phyloP scores from a whole-genome alignment of 176 grass and related monocot genomes.

The Cenchrus fungigraminus region DNA sequence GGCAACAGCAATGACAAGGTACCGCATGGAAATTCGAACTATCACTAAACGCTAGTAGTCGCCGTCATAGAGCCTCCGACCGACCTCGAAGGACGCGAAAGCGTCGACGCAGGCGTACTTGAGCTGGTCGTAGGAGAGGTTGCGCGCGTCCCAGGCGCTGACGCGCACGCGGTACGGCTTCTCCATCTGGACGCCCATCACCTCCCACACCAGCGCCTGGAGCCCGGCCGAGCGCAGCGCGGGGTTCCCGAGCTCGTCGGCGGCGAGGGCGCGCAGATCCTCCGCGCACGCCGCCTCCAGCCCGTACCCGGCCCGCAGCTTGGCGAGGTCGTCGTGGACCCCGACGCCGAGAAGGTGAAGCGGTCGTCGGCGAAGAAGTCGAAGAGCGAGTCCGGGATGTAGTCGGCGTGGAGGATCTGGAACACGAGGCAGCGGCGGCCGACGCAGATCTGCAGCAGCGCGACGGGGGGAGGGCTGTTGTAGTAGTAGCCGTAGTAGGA shows the following conservation, averaged over 20 bases:
- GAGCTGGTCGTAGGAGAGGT: slow-evolving; percentile 25
- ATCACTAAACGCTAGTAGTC: background rate
- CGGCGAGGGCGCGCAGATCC: background rate
- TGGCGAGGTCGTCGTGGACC: background rate
- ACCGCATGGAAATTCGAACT: no score
- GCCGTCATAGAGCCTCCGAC: slow-evolving; percentile 19
- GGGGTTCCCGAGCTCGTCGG: background rate
- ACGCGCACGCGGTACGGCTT: slow-evolving; percentile 30
- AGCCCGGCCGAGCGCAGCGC: background rate
- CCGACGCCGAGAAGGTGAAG: slow-evolving; percentile 1
- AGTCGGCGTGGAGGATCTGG: background rate
- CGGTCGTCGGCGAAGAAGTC: background rate
- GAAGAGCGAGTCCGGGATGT: background rate
- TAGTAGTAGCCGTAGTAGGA: background rate
- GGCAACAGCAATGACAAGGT: no score
- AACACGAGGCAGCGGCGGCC: slow-evolving; percentile 10
- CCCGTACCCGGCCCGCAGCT: background rate
- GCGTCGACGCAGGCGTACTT: slow-evolving; percentile 48
- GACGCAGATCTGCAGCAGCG: slow-evolving; percentile 7
- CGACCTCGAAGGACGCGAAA: slow-evolving; percentile 50
- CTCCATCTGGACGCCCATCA: background rate
- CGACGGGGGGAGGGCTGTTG: background rate
- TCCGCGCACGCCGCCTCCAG: background rate
- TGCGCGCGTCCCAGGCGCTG: slow-evolving; percentile 27
- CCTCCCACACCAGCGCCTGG: background rate